phyloP scores from a whole-genome alignment of 768 basidiomycete species.

The Suillus plorans region DNA sequence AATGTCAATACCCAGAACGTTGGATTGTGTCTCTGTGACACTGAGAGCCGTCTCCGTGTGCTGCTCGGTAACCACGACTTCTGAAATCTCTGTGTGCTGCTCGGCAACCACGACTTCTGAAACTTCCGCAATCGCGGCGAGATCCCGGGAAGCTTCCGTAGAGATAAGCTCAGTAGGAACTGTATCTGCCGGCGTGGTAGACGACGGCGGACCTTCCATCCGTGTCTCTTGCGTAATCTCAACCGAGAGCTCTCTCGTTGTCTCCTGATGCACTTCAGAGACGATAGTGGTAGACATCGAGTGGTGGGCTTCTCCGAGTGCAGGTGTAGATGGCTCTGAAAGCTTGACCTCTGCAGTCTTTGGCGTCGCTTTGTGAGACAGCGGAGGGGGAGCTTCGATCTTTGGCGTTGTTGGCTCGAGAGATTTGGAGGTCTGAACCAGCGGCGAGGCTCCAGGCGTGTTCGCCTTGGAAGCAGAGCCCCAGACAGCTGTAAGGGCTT shows the following conservation, averaged over 20 bases:
- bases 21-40: constrained; percentile 9
- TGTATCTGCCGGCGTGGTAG: constrained; percentile 28
- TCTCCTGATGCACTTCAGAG: neutral
- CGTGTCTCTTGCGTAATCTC: constrained; percentile 12
- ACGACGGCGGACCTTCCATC: constrained; percentile 1
- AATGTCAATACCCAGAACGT: constrained; percentile 3
- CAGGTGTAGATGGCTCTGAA: constrained; percentile 11
- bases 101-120: constrained; percentile 9
- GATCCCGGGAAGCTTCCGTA: constrained; percentile 7
- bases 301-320: constrained; percentile 13
- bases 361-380: constrained; percentile 5
- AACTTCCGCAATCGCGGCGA: neutral
- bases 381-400: constrained; percentile 14
- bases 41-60: constrained; percentile 8
- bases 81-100: constrained; percentile 8
- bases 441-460: constrained; percentile 30
- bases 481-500: constrained; percentile 50
- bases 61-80: constrained; percentile 10
- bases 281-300: neutral
- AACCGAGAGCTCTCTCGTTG: constrained; percentile 13
- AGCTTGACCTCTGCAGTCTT: constrained; percentile 12
- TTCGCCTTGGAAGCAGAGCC: constrained; percentile 34
- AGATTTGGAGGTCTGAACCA: constrained; percentile 22
- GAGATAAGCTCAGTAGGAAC: constrained; percentile 22
- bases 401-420: constrained; percentile 21